Evolutionary conservation across 1,139 yeast genomes (phyloP).

Genomic region (Protomyces inouyei): DNA sequence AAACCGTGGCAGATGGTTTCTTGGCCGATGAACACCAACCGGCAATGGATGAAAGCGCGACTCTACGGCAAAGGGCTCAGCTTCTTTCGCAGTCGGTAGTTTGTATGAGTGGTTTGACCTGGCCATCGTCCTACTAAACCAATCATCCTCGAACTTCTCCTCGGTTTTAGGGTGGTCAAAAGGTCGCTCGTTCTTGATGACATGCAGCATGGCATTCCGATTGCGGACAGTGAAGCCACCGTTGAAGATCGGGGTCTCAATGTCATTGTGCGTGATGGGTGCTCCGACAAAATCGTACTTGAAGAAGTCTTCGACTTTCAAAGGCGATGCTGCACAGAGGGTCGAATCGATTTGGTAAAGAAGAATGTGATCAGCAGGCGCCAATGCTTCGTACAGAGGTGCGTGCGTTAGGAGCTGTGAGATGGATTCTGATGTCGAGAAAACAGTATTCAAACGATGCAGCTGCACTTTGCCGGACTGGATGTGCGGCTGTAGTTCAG

Average conservation of each 20-base stretch:
- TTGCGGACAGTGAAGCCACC: slow-evolving; percentile 18
- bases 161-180: slow-evolving; percentile 2
- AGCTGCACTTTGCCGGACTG: slow-evolving; percentile 5
- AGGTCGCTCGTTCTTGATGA: slow-evolving; percentile 1
- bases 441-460: neutral
- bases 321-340: slow-evolving; percentile 7
- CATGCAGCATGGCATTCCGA: slow-evolving; percentile 6
- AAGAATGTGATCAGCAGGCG: slow-evolving; percentile 18
- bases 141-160: neutral
- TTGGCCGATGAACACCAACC: neutral
- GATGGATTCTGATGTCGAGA: neutral
- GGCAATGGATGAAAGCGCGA: neutral
- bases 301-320: slow-evolving; percentile 11
- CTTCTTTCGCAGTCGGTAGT: neutral
- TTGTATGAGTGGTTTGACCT: neutral
- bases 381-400: slow-evolving; percentile 9
- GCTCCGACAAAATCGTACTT: slow-evolving; percentile 21
- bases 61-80: neutral
- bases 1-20: neutral
- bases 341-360: slow-evolving; percentile 10
- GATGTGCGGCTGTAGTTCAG: neutral
- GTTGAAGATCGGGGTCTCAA: neutral
- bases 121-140: neutral
- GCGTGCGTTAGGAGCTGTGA: slow-evolving; percentile 1
- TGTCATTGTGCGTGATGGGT: neutral